Base-by-base conservation (phyloP, 495 filamentous ascomycete genomes). In the Penicillium odoratum region DNA sequence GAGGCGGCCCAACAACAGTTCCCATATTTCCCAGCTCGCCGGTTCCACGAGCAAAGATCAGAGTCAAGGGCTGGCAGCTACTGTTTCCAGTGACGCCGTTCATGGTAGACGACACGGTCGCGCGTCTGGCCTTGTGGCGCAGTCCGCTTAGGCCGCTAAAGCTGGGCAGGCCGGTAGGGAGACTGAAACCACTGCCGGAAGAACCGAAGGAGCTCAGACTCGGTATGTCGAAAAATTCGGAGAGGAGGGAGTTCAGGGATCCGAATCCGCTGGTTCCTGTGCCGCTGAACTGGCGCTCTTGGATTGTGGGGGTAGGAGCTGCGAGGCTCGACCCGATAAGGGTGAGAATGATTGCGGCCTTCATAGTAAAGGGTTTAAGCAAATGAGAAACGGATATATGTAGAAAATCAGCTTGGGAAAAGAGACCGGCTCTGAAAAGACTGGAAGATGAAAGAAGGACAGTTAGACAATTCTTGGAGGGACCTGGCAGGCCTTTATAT, bases 41-140 rank as follows among this genome's bases (percentile, higher is more conserved):
- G 9, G 80, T 86, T 8, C 84, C 83, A 34, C 84, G 78, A 9
- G 83, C 83, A 54, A 82, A 86, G 58, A 87, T 80, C 51, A 86
- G 73, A 25, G 83, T 83, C 48, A 84, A 62, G 18, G 68, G 57
- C 43, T 74, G 69, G 67, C 82, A 84, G 36, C 56, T 52, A 5
- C 58, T 67, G 43, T 75, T 70, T 29, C 74, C 48, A 8, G 69
- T 68, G 9, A 83, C 69, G 15, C 75, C 77, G 60, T 82, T 81
- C 45, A 49, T 31, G 11, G 51, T 59, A 4, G 33, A 50, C 15
- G 21, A 31, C 13, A 13, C 16, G 16, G 29, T 42, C 16, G 33
- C 28, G 29, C 40, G 52, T 16, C 47, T 45, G 42, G 25, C 1
- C 18, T 21, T 10, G 21, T 33, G 29, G 25, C 21, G 21, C 21